Conservation (phyloP, 306 rosid genomes). For the Rosa multiflora region DNA sequence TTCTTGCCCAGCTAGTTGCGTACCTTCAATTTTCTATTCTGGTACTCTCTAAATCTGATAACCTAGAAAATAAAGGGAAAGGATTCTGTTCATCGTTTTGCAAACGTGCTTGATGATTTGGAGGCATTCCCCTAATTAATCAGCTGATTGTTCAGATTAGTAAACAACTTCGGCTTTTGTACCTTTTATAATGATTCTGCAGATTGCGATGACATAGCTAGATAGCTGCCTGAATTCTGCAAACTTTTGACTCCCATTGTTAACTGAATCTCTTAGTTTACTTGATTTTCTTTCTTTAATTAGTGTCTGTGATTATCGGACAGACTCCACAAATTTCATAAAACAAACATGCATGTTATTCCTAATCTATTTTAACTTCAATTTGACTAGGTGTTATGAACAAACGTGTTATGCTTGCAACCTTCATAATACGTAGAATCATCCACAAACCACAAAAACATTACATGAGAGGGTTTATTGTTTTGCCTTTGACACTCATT, state of each 20-base stretch:
- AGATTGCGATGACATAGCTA: conserved; percentile 3
- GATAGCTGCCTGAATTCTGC: background rate
- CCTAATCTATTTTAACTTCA: background rate
- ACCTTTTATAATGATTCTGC: background rate
- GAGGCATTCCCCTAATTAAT: background rate
- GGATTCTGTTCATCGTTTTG: conserved; percentile 1
- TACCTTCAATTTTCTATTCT: background rate
- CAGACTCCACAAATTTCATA: background rate
- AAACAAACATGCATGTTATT: background rate
- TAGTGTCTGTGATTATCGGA: background rate
- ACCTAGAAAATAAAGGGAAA: background rate
- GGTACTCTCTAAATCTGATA: background rate
- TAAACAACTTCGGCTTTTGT: background rate
- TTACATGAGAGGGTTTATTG: background rate
- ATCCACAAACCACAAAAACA: background rate
- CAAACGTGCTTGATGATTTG: conserved; percentile 25
- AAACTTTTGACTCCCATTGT: conserved; percentile 5
- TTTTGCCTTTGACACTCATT: background rate
- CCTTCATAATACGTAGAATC: background rate
- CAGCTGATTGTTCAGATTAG: background rate
- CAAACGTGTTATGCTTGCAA: background rate
- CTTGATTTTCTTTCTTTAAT: background rate
- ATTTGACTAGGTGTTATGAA: background rate
- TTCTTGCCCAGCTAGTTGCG: conserved; percentile 10
- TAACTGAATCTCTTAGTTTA: background rate